phyloP scores from a whole-genome alignment of 768 basidiomycete species.

The Termitomyces sp. region DNA sequence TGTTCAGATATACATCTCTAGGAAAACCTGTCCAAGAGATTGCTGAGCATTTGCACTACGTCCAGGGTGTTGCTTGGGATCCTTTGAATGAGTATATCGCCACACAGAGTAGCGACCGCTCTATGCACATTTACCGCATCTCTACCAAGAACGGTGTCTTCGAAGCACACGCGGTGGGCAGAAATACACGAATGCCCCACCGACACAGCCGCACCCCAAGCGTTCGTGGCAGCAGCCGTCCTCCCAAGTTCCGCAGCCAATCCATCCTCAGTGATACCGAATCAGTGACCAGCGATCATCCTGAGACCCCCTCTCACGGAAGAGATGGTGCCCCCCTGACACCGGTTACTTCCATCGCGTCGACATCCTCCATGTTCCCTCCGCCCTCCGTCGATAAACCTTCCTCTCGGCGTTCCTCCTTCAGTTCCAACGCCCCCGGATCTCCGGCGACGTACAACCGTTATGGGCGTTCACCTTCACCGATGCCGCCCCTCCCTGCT shows the following conservation, averaged over 20 bases:
- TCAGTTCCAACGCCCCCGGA: conserved; percentile 77
- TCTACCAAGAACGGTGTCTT: conserved; percentile 73
- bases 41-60: conserved; percentile 92
- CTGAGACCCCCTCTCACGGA: conserved; percentile 25
- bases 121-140: conserved; percentile 92
- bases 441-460: conserved; percentile 60
- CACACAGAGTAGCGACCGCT: conserved; percentile 93
- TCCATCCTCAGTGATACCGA: conserved; percentile 78
- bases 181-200: conserved; percentile 73
- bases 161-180: conserved; percentile 87
- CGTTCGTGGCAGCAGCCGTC: conserved; percentile 43
- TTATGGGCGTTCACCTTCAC: conserved; percentile 81
- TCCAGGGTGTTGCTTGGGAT: conserved; percentile 99
- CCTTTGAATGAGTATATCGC: conserved; percentile 96
- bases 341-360: conserved; percentile 62
- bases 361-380: conserved; percentile 66
- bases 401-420: conserved; percentile 58
- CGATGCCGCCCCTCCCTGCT: conserved; percentile 90
- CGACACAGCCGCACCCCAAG: conserved; percentile 71
- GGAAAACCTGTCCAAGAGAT: conserved; percentile 87
- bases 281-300: conserved; percentile 41
- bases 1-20: conserved; percentile 20
- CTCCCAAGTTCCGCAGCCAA: conserved; percentile 58
- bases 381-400: conserved; percentile 59
- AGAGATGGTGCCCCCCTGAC: conserved; percentile 43